Evolutionary conservation across 495 filamentous ascomycete genomes (phyloP), one percentile per base, ranked within the genome.

Genomic region (Hypoxylon lienhwacheense): DNA sequence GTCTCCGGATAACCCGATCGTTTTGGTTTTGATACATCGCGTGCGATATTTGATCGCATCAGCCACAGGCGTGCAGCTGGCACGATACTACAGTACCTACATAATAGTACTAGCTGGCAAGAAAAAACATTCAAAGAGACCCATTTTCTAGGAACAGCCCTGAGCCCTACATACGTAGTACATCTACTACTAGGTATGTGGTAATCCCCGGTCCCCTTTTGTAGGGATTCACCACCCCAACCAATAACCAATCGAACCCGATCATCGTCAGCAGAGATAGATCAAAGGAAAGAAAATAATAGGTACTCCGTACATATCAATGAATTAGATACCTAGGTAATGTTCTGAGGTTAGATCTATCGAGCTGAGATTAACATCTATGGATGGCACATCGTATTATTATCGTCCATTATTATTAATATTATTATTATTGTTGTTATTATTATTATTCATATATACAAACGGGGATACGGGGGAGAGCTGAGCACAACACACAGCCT

Each of bases 101-200:
- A 33, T 12, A 32, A 15, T 53, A 43, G 43, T 17, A 34, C 14
- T 7, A 33, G 8, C 33, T 21, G 45, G 40, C 35, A 47, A 55
- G 46, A 39, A 56, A 45, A 33, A 48, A 40, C 40, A 31, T 24
- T 36, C 21, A 32, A 25, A 58, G 16, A 17, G 14, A 48, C 31
- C 39, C 45, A 41, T 47, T 41, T 54, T 20, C 50, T 52, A 47
- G 57, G 57, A 47, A 45, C 46, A 55, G 57, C 57, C 57, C 57
- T 55, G 51, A 39, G 51, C 50, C 17, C 12, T 39, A 35, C 40
- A n/a, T n/a, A n/a, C n/a, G n/a, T n/a, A n/a, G n/a, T n/a, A n/a
- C n/a, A n/a, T n/a, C n/a, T n/a, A n/a, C n/a, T n/a, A n/a, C n/a
- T n/a, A n/a, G n/a, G n/a, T n/a, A n/a, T n/a, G n/a, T n/a, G n/a